Base-by-base conservation (phyloP, 768 basidiomycete genomes). In the Daedaleopsis nitida region DNA sequence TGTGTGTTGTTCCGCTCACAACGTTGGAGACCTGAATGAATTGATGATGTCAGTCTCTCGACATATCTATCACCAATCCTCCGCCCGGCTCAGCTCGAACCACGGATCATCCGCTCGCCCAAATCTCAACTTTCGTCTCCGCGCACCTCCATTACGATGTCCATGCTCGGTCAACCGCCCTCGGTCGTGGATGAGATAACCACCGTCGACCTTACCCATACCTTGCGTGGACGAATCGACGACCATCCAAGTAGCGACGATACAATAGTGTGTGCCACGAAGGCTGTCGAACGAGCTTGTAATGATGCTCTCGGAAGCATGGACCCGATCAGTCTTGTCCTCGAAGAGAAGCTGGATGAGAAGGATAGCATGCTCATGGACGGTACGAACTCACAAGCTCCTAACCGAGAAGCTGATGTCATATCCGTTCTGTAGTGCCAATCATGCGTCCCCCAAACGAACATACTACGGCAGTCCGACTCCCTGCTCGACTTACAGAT, bases 271-370 rank as follows among this genome's bases (percentile, higher is more conserved):
- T 60, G 58, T 17, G 52, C 56, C 12, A 19, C 61, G 43, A 56
- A 57, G 27, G 52, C 56, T 3, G 32, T 64, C 37, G 62, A 65
- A 38, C 55, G 43, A n/a, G 52, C 60, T 0, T 64, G 62, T 45
- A 65, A 61, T 1, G 56, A 52, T 19, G 32, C 23, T 5, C 9
- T 60, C 3, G 45, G 54, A 0, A 62, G 66, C 34, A 49, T 58
- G 16, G 59, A 61, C 47, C 65, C 62, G 13, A 37, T 48, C 60
- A 71, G 76, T 16, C 66, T 79, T 47, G 83, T 91, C 27, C 69
- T 86, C 64, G 76, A 81, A 50, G 88, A 88, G 64, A 78, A 71
- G 57, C 63, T 89, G 12, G 83, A 86, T 59, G 83, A 84, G 24
- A 79, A 77, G 52, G 76, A 78, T 9, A 69, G 74, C 51, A 63